Evolutionary conservation across 2,329 filamentous ascomycete species (phyloP), one percentile per base, ranked within the genome.

Genomic region (Claviceps maximensis): DNA sequence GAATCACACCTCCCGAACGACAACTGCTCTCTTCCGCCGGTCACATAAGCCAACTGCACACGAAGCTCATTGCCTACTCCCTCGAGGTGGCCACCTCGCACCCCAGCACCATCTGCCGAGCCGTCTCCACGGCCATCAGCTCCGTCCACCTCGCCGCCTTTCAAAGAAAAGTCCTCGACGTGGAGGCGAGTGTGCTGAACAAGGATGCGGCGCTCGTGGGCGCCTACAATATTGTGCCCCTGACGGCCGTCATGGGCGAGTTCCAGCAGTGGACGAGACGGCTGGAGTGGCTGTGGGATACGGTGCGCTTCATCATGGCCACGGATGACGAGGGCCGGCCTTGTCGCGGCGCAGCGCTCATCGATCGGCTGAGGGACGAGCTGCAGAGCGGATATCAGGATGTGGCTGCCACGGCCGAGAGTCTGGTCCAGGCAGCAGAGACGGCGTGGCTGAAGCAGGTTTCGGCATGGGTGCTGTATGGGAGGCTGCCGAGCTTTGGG

Each of bases 361-460:
- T 97, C 58, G 80, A 96, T 65, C 80, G 80, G 54, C 69, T 97
- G 51, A 79, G 89, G 33, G 71, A 73, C 15, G 87, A 91, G 68
- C 74, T 89, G 52, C 86, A 89, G 65, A 97, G 91, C 7, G 93
- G 93, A 15, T 97, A 94, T 67, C 74, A 80, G 8, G 89, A 96
- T 62, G 82, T 98, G 53, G 88, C 91, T 63, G 79, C 82, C 54
- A 83, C 87, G 41, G 85, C 89, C 0, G 71, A 82, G 57, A 80
- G 84, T 54, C 71, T 97, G 38, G 78, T 88, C n/a, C 78, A 74
- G 15, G 77, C 88, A 23, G 90, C 89, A 0, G 91, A 98, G 70
- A 86, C 80, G 31, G 86, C 90, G 9, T 98, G 93, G 93, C 72
- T 97, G 63, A 87, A 89, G 66, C 89, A 95, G 63, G 76, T 94